These are phyloP conservation scores for Fraxinus paxiana DNA, from an alignment of 305 asterid genomes.

Conservation along the genomic window DNA sequence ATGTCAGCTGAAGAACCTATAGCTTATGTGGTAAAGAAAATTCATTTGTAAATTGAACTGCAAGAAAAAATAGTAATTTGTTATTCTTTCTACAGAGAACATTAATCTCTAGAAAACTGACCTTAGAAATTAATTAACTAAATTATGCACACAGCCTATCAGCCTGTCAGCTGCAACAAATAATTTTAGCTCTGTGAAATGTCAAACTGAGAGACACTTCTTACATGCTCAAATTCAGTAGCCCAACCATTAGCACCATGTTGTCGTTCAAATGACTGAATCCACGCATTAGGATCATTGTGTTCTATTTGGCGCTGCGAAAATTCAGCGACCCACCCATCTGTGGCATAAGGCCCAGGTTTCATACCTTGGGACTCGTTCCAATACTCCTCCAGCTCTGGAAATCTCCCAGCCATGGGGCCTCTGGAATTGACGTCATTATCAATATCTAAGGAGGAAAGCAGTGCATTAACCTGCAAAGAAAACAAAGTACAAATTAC, in stretches of 20 bases:
- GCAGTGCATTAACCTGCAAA: conserved; percentile 85
- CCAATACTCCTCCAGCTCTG: conserved; percentile 90
- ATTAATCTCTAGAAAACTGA: background rate
- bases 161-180: conserved; percentile 20
- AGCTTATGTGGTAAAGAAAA: background rate
- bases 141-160: background rate
- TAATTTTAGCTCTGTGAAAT: conserved; percentile 1
- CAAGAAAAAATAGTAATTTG: background rate
- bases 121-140: conserved; percentile 11
- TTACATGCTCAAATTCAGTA: conserved; percentile 93
- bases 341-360: conserved; percentile 53
- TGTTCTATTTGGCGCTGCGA: conserved; percentile 50
- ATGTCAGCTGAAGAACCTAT: background rate
- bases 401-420: conserved; percentile 64
- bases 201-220: conserved; percentile 25
- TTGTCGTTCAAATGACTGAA: conserved; percentile 81
- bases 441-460: conserved; percentile 84
- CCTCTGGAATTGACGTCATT: conserved; percentile 65
- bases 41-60: background rate
- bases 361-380: conserved; percentile 79
- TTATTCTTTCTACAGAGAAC: background rate
- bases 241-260: conserved; percentile 95
- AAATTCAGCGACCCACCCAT: conserved; percentile 87
- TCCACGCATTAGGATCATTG: conserved; percentile 79
- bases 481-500: conserved; percentile 16